These are phyloP conservation scores for Fusarium buharicum DNA, from an alignment of 2,329 filamentous ascomycete species.

Conservation along the genomic window DNA sequence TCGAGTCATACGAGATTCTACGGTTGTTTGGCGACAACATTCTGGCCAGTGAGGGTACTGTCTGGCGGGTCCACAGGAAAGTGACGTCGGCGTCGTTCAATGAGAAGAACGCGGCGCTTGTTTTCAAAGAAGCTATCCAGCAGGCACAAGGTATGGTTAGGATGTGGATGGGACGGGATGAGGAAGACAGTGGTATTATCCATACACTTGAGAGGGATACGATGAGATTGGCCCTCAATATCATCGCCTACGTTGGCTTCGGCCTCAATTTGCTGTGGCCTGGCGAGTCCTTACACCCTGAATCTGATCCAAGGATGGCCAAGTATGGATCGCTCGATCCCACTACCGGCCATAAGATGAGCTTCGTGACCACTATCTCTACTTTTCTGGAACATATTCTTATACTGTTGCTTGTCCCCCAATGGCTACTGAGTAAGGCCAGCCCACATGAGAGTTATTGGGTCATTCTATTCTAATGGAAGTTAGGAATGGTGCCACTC, in stretches of 20 bases:
- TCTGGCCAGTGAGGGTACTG: constrained; percentile 72
- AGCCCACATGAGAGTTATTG: not conserved
- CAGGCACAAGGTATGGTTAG: constrained; percentile 72
- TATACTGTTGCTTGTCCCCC: constrained; percentile 68
- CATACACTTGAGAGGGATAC: constrained; percentile 69
- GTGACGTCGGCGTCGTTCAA: constrained; percentile 77
- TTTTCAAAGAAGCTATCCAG: constrained; percentile 69
- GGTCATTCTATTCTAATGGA: constrained; percentile 14
- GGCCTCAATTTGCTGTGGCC: constrained; percentile 71
- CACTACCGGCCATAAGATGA: constrained; percentile 68
- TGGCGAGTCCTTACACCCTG: constrained; percentile 63
- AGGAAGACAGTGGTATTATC: constrained; percentile 56
- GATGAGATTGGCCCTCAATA: constrained; percentile 68
- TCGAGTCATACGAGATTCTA: constrained; percentile 51
- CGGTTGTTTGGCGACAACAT: constrained; percentile 74
- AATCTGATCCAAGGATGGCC: constrained; percentile 56
- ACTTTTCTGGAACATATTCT: constrained; percentile 72
- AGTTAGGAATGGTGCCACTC: constrained; percentile 59
- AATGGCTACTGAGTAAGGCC: constrained; percentile 63
- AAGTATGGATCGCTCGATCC: constrained; percentile 61
- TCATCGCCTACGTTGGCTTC: constrained; percentile 76
- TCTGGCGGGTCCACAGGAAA: constrained; percentile 80
- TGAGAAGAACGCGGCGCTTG: constrained; percentile 76
- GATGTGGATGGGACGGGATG: constrained; percentile 61
- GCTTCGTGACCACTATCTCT: constrained; percentile 71